Conservation (phyloP, 1,139 yeast genomes). For the Pichia sp. region DNA sequence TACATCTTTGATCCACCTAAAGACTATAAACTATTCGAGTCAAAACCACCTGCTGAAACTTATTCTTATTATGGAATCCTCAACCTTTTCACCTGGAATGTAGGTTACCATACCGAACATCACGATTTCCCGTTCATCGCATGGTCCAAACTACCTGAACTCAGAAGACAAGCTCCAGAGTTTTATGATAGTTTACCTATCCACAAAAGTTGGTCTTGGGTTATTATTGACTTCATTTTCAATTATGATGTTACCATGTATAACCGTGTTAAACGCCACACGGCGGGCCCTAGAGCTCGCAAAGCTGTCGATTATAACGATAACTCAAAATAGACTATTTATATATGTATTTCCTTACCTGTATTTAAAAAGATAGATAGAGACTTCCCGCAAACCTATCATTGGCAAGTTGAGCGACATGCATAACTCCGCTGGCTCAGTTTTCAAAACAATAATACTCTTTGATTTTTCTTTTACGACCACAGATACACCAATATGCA, state of each 20-base stretch:
- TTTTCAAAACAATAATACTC: too few species aligned
- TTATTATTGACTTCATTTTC: conserved; percentile 63
- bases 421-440: too few species aligned
- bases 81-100: conserved; percentile 79
- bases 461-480: too few species aligned
- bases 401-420: too few species aligned
- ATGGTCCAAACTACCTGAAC: conserved; percentile 70
- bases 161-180: conserved; percentile 65
- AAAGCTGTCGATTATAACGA: conserved; percentile 26
- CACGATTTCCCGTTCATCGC: conserved; percentile 93
- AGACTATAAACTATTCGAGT: conserved; percentile 28
- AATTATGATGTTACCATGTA: conserved; percentile 64
- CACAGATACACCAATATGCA: too few species aligned
- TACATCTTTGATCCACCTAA: conserved; percentile 63
- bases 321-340: conserved; percentile 19
- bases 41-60: conserved; percentile 61
- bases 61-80: conserved; percentile 82
- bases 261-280: conserved; percentile 68
- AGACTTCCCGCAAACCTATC: too few species aligned
- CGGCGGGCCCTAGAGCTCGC: conserved; percentile 23
- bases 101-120: conserved; percentile 90
- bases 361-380: too few species aligned
- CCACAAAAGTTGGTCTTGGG: conserved; percentile 74
- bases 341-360: not conserved
- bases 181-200: conserved; percentile 77